Evolutionary conservation across 2,329 filamentous ascomycete genomes (phyloP).

Genomic region (Xenosphaeropsis pyriputrescens): DNA sequence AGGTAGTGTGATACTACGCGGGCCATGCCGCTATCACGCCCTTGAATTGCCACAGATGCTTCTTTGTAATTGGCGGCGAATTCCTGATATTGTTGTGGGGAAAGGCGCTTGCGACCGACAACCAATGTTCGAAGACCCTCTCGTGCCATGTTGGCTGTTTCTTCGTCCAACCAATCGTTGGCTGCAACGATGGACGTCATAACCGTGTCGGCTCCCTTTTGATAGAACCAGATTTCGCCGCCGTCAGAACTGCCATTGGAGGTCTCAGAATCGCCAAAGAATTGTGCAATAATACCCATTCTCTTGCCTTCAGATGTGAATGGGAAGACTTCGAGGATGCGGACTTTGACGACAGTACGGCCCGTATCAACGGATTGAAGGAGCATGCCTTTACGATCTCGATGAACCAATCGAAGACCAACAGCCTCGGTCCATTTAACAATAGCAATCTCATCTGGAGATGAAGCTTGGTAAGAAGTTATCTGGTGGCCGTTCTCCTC

Average conservation of each 20-base stretch:
- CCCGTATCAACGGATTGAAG: conserved; percentile 65
- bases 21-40: conserved; percentile 71
- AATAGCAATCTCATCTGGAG: conserved; percentile 95
- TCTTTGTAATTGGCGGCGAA: conserved; percentile 65
- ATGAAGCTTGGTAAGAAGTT: conserved; percentile 90
- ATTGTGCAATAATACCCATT: conserved; percentile 94
- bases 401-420: conserved; percentile 68
- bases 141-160: conserved; percentile 98
- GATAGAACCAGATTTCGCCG: conserved; percentile 94
- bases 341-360: conserved; percentile 64
- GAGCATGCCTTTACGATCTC: conserved; percentile 75
- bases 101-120: conserved; percentile 81
- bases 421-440: conserved; percentile 91
- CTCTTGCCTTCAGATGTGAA: conserved; percentile 97
- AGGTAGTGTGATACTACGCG: conserved; percentile 66
- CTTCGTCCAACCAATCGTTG: conserved; percentile 98
- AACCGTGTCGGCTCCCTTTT: conserved; percentile 95
- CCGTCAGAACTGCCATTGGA: conserved; percentile 32
- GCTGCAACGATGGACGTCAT: conserved; percentile 92
- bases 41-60: conserved; percentile 65
- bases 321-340: conserved; percentile 87
- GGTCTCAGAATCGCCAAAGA: conserved; percentile 42
- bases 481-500: conserved; percentile 63
- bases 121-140: conserved; percentile 91
- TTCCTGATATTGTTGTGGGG: conserved; percentile 61